Base-by-base conservation (phyloP, 2,329 filamentous ascomycete genomes). In the Colletotrichum tropicicola region DNA sequence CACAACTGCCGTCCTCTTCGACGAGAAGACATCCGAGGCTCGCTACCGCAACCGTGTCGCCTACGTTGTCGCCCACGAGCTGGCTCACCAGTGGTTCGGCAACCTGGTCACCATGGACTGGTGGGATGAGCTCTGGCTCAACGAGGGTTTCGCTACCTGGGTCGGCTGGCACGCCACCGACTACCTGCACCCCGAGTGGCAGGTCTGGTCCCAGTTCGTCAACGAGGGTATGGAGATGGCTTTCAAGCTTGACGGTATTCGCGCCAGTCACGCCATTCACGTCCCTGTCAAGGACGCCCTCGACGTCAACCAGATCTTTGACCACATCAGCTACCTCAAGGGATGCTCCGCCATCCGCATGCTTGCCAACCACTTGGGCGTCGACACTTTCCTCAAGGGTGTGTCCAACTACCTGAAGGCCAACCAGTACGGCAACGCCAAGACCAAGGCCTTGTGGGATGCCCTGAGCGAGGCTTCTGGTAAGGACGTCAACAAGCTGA, bases 101-200 rank as follows among this genome's bases (percentile, higher is more conserved):
- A 97, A 97, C 77, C 86, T 97, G 10, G 94, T 97, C 44, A 97
- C 94, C 6, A 97, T 97, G 94, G 93, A 97, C 77, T 97, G 94
- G 93, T 96, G 92, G 93, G 93, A 91, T 74, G 92, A 97, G 80
- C 86, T 96, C 41, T 97, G 94, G 94, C 86, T 97, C 55, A 97
- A 97, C 73, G 95, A 98, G 79, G 94, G 94, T 12, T 99, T 99
- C 75, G 96, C 96, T 43, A 99, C 96, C 3, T 98, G 95, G 95
- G 95, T 98, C 44, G 96, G 95, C 55, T 99, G 95, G 95, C 87
- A 94, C 66, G 94, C 94, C 9, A 89, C 94, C 63, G 93, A 98
- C 75, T 87, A 97, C 75, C 88, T 98, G 59, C 93, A 98, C 78
- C 96, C 96, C 3, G 95, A 98, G 70, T 98, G 96, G 95, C 91